Base-by-base conservation (phyloP, 208 protist genomes). In the Acanthamoeba triangularis region DNA sequence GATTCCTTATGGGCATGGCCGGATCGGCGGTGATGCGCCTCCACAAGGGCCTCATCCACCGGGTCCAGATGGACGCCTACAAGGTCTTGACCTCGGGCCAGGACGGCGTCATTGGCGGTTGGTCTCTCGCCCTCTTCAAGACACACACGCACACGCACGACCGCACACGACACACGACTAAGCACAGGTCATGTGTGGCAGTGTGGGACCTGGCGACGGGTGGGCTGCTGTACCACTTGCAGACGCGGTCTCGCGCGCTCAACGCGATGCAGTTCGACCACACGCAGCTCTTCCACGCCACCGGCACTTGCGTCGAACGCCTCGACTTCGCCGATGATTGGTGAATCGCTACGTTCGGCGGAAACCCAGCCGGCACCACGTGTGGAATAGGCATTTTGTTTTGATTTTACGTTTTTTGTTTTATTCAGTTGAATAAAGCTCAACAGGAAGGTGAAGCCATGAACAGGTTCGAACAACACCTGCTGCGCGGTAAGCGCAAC, bases 171-270 rank as follows among this genome's bases (percentile, higher is more conserved):
- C 28, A 30, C 28, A 67, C 54, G 11, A 14, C 44, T 49, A 49
- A 49, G 13, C 13, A 49, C 44, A 49, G 44, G 44, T 69, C 23
- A 18, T 35, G 72, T 54, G 74, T 18, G 28, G 16, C 41, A 84
- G 74, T 84, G 41, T 84, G 74, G 74, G 44, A 52, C 30, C 74
- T 84, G 74, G 74, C 74, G 35, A 52, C 18, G 37, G 41, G 74
- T 3, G 41, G 44, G 18, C 41, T 84, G 33, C n/a, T 54, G 23
- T 84, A 84, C 74, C 35, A 49, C 30, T 3, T 74, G 25, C 20
- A 16, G 25, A 28, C 65, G 54, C 6, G 54, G 20, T 16, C n/a
- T 1, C 0, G 65, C 65, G 35, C 65, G 65, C n/a, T 74, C 28
- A 35, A 20, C 25, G 65, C n/a, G 13, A 74, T 74, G 65, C 65